phyloP scores from a whole-genome alignment of 306 rosid genomes.

The Mimosa pudica region DNA sequence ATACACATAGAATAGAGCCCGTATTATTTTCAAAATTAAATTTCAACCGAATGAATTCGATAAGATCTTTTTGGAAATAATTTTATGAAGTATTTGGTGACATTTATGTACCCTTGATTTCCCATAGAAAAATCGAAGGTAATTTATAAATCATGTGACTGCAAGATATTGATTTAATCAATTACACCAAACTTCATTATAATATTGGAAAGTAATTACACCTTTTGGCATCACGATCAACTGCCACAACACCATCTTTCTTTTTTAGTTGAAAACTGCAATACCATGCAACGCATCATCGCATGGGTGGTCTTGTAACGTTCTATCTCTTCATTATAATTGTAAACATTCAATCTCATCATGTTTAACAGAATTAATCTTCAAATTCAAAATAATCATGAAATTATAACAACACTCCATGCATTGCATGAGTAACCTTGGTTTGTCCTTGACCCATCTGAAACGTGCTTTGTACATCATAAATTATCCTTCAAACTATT shows the following conservation, averaged over 20 bases:
- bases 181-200: too few species aligned
- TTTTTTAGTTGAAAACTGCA: background rate
- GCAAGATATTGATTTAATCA: background rate
- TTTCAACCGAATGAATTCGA: too few species aligned
- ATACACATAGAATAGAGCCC: too few species aligned
- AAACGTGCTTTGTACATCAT: background rate
- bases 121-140: background rate
- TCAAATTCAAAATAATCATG: background rate
- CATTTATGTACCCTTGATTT: too few species aligned
- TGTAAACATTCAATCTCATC: background rate
- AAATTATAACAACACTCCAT: background rate
- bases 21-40: too few species aligned
- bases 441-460: background rate
- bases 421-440: background rate
- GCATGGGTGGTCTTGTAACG: background rate
- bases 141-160: background rate
- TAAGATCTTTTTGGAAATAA: too few species aligned
- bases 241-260: background rate
- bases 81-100: background rate
- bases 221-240: background rate
- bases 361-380: background rate
- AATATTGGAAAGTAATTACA: background rate
- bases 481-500: background rate
- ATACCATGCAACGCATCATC: background rate
- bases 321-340: background rate